Percentiles rank a stretch among this genome's conserved stretches.
phyloP scores from a whole-genome alignment of 352 stramenopile genomes.

The Blastocystis sp. region DNA sequence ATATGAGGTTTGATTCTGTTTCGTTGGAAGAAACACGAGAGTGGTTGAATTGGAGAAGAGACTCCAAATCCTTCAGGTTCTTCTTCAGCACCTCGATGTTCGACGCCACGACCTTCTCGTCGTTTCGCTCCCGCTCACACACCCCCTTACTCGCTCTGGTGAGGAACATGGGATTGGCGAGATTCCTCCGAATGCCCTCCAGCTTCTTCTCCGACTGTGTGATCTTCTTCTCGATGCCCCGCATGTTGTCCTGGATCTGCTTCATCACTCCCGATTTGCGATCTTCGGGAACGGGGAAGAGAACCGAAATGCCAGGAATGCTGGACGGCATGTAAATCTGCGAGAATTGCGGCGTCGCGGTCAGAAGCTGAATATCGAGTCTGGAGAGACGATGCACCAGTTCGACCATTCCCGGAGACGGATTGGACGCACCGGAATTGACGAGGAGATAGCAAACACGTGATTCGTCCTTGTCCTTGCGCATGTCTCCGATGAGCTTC shows the following conservation, averaged over 20 bases:
- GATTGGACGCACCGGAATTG: background rate
- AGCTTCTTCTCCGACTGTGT: conserved; percentile 23
- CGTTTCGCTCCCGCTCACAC: conserved; percentile 19
- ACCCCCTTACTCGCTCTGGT: conserved; percentile 18
- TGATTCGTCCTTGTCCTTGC: background rate
- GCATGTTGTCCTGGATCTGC: conserved; percentile 28
- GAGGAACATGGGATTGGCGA: conserved; percentile 56
- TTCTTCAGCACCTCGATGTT: conserved; percentile 23
- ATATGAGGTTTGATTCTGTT: conserved; percentile 33
- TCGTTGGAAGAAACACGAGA: background rate
- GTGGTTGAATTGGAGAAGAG: no score
- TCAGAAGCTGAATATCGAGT: background rate
- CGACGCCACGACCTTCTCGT: background rate
- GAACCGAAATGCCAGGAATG: conserved; percentile 26
- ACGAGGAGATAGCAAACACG: background rate
- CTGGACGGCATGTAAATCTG: conserved; percentile 51
- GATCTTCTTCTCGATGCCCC: conserved; percentile 37
- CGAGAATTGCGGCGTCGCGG: background rate
- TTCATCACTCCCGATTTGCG: conserved; percentile 23
- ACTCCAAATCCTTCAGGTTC: conserved; percentile 3
- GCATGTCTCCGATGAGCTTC: conserved; percentile 12
- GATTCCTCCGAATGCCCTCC: conserved; percentile 32
- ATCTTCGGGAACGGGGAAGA: conserved; percentile 49
- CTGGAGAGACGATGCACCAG: background rate
- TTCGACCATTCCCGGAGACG: background rate